A percentile compares a stretch with the other conserved stretches of the same genome.
phyloP scores from a whole-genome alignment of 2,329 filamentous ascomycete species.

The Penicillium sclerotigenum region DNA sequence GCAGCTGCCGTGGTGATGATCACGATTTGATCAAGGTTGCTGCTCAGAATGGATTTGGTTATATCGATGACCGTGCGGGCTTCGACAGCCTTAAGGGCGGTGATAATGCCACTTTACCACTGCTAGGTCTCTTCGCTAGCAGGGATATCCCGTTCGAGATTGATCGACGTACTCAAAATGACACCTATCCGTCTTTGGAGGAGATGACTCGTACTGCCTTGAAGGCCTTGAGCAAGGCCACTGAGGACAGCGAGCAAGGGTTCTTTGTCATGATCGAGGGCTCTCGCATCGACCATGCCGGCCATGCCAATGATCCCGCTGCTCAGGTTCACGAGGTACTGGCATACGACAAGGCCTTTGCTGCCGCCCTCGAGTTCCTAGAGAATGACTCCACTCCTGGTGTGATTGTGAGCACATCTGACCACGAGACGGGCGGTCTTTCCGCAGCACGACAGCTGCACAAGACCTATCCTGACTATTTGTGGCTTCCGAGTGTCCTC shows the following conservation, averaged over 20 bases:
- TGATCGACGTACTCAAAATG: conserved; percentile 74
- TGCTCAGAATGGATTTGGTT: conserved; percentile 75
- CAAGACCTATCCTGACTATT: conserved; percentile 50
- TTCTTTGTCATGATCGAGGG: conserved; percentile 99
- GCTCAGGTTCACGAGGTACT: conserved; percentile 87
- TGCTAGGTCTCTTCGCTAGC: conserved; percentile 80
- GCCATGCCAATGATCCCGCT: conserved; percentile 78
- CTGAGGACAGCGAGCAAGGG: conserved; percentile 77
- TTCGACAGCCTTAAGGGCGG: conserved; percentile 74
- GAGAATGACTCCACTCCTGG: conserved; percentile 67
- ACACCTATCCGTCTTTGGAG: conserved; percentile 80
- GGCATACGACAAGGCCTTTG: conserved; percentile 88
- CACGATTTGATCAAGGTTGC: conserved; percentile 73
- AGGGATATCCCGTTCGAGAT: conserved; percentile 90
- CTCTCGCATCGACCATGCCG: conserved; percentile 92
- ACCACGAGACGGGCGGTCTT: conserved; percentile 94
- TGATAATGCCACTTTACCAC: conserved; percentile 67
- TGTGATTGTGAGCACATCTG: conserved; percentile 83
- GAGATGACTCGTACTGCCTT: conserved; percentile 88
- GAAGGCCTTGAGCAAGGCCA: conserved; percentile 74
- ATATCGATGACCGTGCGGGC: conserved; percentile 66
- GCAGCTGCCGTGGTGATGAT: conserved; percentile 78
- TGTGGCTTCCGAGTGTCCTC: conserved; percentile 81
- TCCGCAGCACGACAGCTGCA: conserved; percentile 71
- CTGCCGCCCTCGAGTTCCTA: conserved; percentile 79